Percentiles rank a stretch among this genome's conserved stretches.
These are phyloP conservation scores for Termitomyces sp. DNA, from an alignment of 768 basidiomycete species.

Conservation along the genomic window DNA sequence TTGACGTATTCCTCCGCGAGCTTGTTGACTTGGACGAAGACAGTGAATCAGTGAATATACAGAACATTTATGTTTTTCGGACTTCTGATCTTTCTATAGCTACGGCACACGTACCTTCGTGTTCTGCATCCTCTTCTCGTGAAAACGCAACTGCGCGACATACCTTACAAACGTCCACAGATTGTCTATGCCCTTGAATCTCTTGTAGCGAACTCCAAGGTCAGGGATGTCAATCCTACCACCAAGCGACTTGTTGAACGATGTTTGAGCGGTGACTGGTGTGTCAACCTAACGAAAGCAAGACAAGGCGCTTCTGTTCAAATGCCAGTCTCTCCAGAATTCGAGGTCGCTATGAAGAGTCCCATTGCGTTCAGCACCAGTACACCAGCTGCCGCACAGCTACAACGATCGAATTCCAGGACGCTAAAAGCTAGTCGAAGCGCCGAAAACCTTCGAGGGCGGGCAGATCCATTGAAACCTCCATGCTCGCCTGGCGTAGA, in stretches of 20 bases:
- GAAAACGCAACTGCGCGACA: slow-evolving; percentile 80
- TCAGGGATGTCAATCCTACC: slow-evolving; percentile 81
- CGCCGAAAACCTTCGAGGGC: slow-evolving; percentile 47
- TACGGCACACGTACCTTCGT: slow-evolving; percentile 95
- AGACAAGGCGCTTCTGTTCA: slow-evolving; percentile 11
- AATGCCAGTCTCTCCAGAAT: slow-evolving; percentile 31
- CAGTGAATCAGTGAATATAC: slow-evolving; percentile 72
- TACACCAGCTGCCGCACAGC: slow-evolving; percentile 25
- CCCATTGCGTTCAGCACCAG: slow-evolving; percentile 20
- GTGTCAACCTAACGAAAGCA: slow-evolving; percentile 55
- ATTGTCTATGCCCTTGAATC: slow-evolving; percentile 81
- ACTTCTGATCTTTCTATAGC: slow-evolving; percentile 29
- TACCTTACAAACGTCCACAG: slow-evolving; percentile 89
- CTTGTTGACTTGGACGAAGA: slow-evolving; percentile 89
- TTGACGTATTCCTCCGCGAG: slow-evolving; percentile 97
- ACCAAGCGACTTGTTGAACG: slow-evolving; percentile 90
- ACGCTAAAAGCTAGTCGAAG: slow-evolving; percentile 61
- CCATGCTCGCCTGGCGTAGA: slow-evolving; percentile 27
- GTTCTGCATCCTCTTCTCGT: slow-evolving; percentile 93
- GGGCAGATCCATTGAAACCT: slow-evolving; percentile 18
- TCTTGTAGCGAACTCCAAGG: slow-evolving; percentile 63
- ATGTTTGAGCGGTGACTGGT: slow-evolving; percentile 86
- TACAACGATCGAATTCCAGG: slow-evolving; percentile 32
- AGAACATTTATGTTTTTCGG: neutral
- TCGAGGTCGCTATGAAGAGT: slow-evolving; percentile 35